Base-by-base conservation (phyloP, 2,329 filamentous ascomycete species). In the Penicillium psychrosexuale region DNA sequence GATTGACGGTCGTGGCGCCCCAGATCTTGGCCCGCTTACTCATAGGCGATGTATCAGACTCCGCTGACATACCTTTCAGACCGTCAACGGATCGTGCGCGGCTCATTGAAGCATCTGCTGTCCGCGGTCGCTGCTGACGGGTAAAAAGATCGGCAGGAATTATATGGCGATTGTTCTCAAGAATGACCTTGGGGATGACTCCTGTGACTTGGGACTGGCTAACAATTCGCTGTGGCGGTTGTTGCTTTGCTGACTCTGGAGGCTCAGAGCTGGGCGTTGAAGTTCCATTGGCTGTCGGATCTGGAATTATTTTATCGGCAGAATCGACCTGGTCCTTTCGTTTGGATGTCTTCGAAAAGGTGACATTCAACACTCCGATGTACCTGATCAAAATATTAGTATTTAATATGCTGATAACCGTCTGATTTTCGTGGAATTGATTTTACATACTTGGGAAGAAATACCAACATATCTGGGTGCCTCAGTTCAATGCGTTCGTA, bases 341-440 rank as follows among this genome's bases (percentile, higher is more conserved):
- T 52, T 91, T 90, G 2, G 84, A 80, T 55, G 86, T 86, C 70
- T 95, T 96, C 47, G 91, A 90, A 70, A 96, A 97, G 0, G 91
- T 97, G 19, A 97, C 93, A 72, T 97, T 97, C 47, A 99, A 77
- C 39, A 99, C 94, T 59, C 94, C 94, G 66, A 99, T 97, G 66
- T 99, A 97, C 69, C 91, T 72, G 49, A 53, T 60, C 63, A 56
- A 30, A 53, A 53, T 2, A 63, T 53, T 39, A 49, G 39, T 47
- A 48, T 24, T 53, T 13, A 9, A 38, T n/a, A 36, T 12, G 12
- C 36, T 51, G 7, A 12, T 19, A 43, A 24, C 19, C n/a, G 13
- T 19, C 8, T 27, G 24, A 5, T 27, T 12, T 39, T 3, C 12
- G 42, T 3, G 11, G 31, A 3, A 11, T 22, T 12, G 9, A 47